Conservation (phyloP, 179 eudicot genomes). For the Beta corolliflora region DNA sequence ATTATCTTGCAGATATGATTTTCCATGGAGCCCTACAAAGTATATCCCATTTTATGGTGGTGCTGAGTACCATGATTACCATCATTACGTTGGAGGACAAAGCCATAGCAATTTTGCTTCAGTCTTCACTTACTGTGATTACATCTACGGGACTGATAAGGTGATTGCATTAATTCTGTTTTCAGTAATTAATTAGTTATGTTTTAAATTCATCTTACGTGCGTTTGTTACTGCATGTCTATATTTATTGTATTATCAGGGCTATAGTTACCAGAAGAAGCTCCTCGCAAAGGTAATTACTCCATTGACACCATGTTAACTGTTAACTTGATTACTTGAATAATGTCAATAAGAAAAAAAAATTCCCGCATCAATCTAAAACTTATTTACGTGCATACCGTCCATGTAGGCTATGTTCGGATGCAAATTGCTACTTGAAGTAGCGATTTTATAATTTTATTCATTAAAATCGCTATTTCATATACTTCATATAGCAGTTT, state of each 20-base stretch:
- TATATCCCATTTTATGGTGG: conserved; percentile 93
- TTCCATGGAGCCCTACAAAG: conserved; percentile 83
- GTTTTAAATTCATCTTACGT: conserved; percentile 5
- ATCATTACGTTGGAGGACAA: conserved; percentile 94
- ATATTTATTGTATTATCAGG: conserved; percentile 47
- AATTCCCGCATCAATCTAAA: too few species aligned
- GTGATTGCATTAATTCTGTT: conserved; percentile 52
- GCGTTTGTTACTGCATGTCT: conserved; percentile 32
- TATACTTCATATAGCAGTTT: too few species aligned
- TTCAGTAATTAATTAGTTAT: conserved; percentile 34
- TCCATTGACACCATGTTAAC: background rate
- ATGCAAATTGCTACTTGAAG: too few species aligned
- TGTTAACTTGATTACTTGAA: too few species aligned
- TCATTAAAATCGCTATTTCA: too few species aligned
- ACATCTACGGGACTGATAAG: conserved; percentile 97
- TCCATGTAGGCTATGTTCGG: too few species aligned
- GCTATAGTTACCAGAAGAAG: conserved; percentile 82
- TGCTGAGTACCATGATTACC: conserved; percentile 96
- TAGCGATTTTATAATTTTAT: too few species aligned
- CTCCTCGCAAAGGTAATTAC: conserved; percentile 70
- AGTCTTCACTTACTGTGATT: conserved; percentile 95
- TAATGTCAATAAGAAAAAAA: too few species aligned
- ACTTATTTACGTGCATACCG: too few species aligned
- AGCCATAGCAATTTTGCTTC: conserved; percentile 98
- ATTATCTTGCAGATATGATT: conserved; percentile 61